phyloP scores from a whole-genome alignment of 345 rosid genomes.

The Kandelia obovata region DNA sequence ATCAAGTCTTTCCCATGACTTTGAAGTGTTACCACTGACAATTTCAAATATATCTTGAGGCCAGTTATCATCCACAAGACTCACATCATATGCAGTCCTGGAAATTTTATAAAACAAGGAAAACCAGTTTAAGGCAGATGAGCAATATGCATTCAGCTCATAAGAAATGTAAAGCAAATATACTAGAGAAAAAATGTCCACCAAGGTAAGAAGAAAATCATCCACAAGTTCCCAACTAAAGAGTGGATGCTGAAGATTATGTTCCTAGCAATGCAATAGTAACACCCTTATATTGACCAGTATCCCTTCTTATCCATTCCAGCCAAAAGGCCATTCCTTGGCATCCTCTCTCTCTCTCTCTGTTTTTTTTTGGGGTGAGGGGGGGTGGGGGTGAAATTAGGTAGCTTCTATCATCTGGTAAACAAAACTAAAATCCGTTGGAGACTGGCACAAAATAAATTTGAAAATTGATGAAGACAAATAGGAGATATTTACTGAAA shows the following conservation, averaged over 20 bases:
- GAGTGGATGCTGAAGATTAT: neutral
- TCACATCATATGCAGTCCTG: conserved; percentile 89
- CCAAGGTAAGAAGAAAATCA: neutral
- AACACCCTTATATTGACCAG: neutral
- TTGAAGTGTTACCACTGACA: conserved; percentile 67
- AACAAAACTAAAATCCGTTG: no score
- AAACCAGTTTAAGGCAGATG: neutral
- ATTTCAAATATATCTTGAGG: conserved; percentile 52
- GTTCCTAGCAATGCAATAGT: neutral
- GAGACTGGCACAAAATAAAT: no score
- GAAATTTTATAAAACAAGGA: neutral
- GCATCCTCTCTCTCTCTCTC: no score
- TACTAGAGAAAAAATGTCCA: neutral
- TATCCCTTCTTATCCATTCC: neutral
- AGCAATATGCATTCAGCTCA: neutral
- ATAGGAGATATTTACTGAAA: no score
- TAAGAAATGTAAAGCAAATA: neutral
- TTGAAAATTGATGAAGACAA: no score
- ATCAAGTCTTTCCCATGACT: conserved; percentile 94
- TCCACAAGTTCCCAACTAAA: neutral
- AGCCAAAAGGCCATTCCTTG: neutral
- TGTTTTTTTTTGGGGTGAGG: no score
- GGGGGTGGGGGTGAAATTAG: no score
- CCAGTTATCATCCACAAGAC: conserved; percentile 67
- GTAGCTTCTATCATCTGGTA: no score